A percentile compares a stretch with the other conserved stretches of the same genome.
These are phyloP conservation scores for Limnomonas spitsbergensis DNA, from an alignment of 139 green algal genomes.

Conservation along the genomic window DNA sequence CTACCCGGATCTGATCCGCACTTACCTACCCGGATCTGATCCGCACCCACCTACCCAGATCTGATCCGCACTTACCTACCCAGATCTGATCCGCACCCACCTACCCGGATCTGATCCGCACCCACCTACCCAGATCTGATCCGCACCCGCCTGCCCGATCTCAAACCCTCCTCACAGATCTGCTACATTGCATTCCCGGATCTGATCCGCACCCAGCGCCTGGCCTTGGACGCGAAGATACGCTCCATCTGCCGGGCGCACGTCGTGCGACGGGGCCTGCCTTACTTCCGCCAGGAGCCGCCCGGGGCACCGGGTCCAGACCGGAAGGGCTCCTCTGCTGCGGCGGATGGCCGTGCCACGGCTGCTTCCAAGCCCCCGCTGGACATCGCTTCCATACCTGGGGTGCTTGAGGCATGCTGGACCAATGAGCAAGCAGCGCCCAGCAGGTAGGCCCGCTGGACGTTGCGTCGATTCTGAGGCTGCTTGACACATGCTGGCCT, in stretches of 20 bases:
- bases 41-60: no score
- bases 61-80: no score
- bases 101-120: no score
- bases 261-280: conserved; percentile 66
- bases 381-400: conserved; percentile 66
- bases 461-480: no score
- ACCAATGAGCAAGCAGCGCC: conserved; percentile 12
- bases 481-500: no score
- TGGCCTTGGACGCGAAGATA: conserved; percentile 60
- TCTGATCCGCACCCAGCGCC: conserved; percentile 33
- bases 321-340: background rate
- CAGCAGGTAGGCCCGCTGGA: conserved; percentile 5
- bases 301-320: background rate
- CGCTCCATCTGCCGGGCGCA: conserved; percentile 71
- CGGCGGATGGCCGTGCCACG: background rate
- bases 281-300: conserved; percentile 26
- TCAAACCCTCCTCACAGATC: no score
- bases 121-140: no score
- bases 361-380: conserved; percentile 19
- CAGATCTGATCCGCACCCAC: no score
- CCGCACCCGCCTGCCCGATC: no score
- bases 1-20: no score
- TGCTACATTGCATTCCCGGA: conserved; percentile 60
- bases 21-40: no score
- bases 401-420: conserved; percentile 84